phyloP scores from a whole-genome alignment of 1,139 yeast genomes.

The Magnusiomyces clavatus region DNA sequence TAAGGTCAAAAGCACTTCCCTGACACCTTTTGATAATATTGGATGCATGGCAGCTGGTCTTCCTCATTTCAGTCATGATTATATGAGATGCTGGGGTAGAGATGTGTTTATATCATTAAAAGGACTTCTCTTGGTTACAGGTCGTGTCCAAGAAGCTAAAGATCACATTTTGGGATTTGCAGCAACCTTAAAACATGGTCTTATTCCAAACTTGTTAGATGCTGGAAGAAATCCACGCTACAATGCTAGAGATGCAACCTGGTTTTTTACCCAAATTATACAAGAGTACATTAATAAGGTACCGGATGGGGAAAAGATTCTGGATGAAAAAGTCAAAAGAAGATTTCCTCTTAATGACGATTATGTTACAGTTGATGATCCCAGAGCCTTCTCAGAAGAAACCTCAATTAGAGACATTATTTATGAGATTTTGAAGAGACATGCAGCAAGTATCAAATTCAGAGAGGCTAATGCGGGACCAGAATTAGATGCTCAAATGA shows the following conservation, averaged over 20 bases:
- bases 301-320: constrained; percentile 60
- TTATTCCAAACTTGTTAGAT: constrained; percentile 87
- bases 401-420: constrained; percentile 67
- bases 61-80: constrained; percentile 84
- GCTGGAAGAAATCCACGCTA: constrained; percentile 91
- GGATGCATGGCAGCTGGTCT: constrained; percentile 92
- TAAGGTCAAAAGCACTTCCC: constrained; percentile 61
- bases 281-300: constrained; percentile 69
- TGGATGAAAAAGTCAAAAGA: constrained; percentile 66
- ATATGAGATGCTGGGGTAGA: constrained; percentile 98
- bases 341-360: constrained; percentile 88
- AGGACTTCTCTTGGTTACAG: constrained; percentile 73
- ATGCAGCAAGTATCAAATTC: constrained; percentile 79
- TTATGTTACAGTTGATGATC: constrained; percentile 60
- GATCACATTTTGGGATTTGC: constrained; percentile 82
- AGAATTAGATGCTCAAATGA: constrained; percentile 83
- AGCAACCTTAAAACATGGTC: constrained; percentile 85
- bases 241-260: constrained; percentile 94
- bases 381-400: constrained; percentile 65
- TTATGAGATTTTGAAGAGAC: constrained; percentile 74
- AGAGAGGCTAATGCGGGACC: constrained; percentile 96
- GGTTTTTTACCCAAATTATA: constrained; percentile 84
- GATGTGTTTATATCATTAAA: constrained; percentile 85
- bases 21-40: constrained; percentile 50
- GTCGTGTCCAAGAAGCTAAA: constrained; percentile 71